phyloP scores from a whole-genome alignment of 345 rosid species.

The Cardamine occulta region DNA sequence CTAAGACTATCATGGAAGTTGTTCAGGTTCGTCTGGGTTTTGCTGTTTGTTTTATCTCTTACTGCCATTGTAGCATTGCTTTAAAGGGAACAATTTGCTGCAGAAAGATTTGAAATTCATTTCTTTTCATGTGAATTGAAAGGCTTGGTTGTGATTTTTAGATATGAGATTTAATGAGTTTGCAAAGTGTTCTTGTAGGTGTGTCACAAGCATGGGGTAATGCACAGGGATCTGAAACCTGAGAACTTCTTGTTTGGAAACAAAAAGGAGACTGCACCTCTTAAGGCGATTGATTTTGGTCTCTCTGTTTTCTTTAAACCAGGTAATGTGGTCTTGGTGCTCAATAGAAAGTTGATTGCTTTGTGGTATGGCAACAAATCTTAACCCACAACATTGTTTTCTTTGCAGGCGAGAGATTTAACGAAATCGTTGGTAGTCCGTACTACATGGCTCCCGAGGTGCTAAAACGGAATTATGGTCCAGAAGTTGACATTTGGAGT shows the following conservation, averaged over 20 bases:
- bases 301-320: slow-evolving; percentile 94
- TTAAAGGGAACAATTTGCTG: slow-evolving; percentile 11
- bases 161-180: slow-evolving; percentile 21
- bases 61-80: slow-evolving; percentile 23
- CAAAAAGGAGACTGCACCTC: slow-evolving; percentile 80
- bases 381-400: slow-evolving; percentile 19
- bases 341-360: slow-evolving; percentile 3
- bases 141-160: not conserved
- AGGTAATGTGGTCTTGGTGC: slow-evolving; percentile 52
- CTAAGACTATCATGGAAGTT: slow-evolving; percentile 87
- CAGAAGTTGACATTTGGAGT: slow-evolving; percentile 96
- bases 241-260: slow-evolving; percentile 93
- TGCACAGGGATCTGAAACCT: slow-evolving; percentile 92
- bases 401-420: slow-evolving; percentile 74
- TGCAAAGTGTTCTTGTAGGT: slow-evolving; percentile 50
- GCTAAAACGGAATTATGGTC: slow-evolving; percentile 81
- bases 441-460: slow-evolving; percentile 99
- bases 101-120: not conserved
- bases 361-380: not conserved
- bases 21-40: slow-evolving; percentile 66
- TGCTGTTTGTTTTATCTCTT: not conserved
- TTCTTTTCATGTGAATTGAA: not conserved
- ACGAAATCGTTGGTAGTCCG: slow-evolving; percentile 96
- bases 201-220: slow-evolving; percentile 91
- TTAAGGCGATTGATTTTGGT: slow-evolving; percentile 96